Conservation (phyloP, 257 asterid genomes). For the Leptodermis oblonga region DNA sequence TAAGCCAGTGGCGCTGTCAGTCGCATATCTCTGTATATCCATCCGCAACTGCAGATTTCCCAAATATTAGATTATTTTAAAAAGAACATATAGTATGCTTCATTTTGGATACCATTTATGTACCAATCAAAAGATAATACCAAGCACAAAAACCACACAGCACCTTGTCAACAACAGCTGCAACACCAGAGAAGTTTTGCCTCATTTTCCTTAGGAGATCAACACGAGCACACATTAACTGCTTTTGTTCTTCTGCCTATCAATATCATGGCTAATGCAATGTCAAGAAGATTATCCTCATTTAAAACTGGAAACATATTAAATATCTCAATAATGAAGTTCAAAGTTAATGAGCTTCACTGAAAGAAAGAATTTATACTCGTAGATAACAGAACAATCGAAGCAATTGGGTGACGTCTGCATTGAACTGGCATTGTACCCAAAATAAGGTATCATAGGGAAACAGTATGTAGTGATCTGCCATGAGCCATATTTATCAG, state of each 20-base stretch:
- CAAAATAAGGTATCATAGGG: background rate
- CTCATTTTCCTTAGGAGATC: slow-evolving; percentile 55
- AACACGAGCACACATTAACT: slow-evolving; percentile 38
- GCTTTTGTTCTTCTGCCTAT: slow-evolving; percentile 67
- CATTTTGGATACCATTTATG: background rate
- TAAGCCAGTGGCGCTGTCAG: background rate
- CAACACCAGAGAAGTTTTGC: slow-evolving; percentile 49
- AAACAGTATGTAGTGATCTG: background rate
- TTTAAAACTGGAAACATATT: background rate
- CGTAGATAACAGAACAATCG: background rate
- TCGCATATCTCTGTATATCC: slow-evolving; percentile 8
- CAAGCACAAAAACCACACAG: background rate
- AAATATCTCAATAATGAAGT: background rate
- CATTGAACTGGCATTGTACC: background rate
- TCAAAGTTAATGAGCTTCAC: background rate
- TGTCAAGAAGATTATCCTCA: background rate
- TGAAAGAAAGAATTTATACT: background rate
- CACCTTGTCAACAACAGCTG: slow-evolving; percentile 45
- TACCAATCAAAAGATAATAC: no score
- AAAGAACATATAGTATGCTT: background rate
- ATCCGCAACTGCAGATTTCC: slow-evolving; percentile 11
- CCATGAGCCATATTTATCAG: background rate
- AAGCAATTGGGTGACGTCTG: background rate
- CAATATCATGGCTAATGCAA: slow-evolving; percentile 8
- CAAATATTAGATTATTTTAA: background rate